Base-by-base conservation (phyloP, 1,284 basidiomycete species). In the Ceratobasidium papillatum region DNA sequence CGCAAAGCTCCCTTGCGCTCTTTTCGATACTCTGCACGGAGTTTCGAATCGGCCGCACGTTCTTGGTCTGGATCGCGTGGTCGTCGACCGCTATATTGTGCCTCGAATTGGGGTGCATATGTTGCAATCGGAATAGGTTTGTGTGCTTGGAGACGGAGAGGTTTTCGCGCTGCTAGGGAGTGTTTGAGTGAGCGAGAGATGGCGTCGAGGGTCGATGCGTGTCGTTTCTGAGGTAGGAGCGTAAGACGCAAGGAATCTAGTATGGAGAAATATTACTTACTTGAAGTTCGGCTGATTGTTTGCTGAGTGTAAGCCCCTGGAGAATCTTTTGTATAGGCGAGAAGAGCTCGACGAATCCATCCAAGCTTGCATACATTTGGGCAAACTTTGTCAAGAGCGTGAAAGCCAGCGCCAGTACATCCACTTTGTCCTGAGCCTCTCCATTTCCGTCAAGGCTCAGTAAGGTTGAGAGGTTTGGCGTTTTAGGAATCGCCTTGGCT, bases 1-100 rank as follows among this genome's bases (percentile, higher is more conserved):
- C 97, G 88, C 76, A 99, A 95, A 1, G 98, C 98, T 41, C 98
- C 96, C 86, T 99, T 99, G 81, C 89, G 87, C 85, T 99, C 98
- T 84, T 99, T 93, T 84, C 98, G 98, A 86, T 95, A 92, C 82
- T 97, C 89, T 45, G 90, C 88, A 64, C 93, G 92, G 79, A 99
- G 84, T 83, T 99, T 99, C 76, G 91, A 84, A 0, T 90, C 88
- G 78, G 94, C 94, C 78, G 95, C 96, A 56, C 94, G 91, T 80
- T 98, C 95, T 74, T 90, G 90, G 81, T 99, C 96, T 1, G 98
- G 96, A 82, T 99, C 97, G 80, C 93, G 93, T 74, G 86, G 85
- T 72, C 91, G 92, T 80, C 93, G 94, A 52, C 90, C 93, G 22
- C 94, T 94, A 56, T 90, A 92, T 49, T 90, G 88, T 52, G 89